Percentiles rank a stretch among this genome's conserved stretches.
Conservation (phyloP, 176 grass and related monocot species). For the Tillandsia leiboldiana region DNA sequence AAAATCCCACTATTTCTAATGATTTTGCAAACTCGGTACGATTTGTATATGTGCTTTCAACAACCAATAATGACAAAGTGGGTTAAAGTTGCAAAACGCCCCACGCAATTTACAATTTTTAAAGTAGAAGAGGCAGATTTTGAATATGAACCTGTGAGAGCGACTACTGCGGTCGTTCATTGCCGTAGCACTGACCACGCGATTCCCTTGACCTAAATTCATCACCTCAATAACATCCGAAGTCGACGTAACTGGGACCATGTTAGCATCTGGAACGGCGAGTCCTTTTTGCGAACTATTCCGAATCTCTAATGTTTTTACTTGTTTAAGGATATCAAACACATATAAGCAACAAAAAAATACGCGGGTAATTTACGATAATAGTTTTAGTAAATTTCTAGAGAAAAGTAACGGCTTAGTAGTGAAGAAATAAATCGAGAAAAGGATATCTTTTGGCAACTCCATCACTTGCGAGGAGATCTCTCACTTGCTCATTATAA, state of each 20-base stretch:
- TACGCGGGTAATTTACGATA: not conserved
- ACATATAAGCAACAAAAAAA: constrained; percentile 15
- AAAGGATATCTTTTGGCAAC: constrained; percentile 94
- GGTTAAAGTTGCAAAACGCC: no score
- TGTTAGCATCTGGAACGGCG: constrained; percentile 72
- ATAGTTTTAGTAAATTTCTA: no score
- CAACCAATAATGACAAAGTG: no score
- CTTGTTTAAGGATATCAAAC: constrained; percentile 52
- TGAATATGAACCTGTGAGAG: constrained; percentile 62
- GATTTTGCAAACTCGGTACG: no score
- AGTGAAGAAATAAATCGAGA: not conserved
- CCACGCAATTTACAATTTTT: not conserved
- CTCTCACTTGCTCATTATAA: constrained; percentile 97
- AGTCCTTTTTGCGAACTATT: constrained; percentile 67
- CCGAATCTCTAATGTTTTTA: constrained; percentile 79
- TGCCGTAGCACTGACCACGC: constrained; percentile 69
- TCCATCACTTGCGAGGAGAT: constrained; percentile 77
- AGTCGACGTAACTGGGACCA: constrained; percentile 57
- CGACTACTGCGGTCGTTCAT: constrained; percentile 98
- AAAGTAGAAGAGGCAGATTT: constrained; percentile 4
- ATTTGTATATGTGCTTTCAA: no score
- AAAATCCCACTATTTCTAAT: no score
- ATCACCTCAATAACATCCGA: constrained; percentile 74
- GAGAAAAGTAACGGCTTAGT: not conserved
- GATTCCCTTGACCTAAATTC: constrained; percentile 78